Evolutionary conservation across 1,139 yeast genomes (phyloP).

Genomic region (Chernovozyma sophiae-reginae): DNA sequence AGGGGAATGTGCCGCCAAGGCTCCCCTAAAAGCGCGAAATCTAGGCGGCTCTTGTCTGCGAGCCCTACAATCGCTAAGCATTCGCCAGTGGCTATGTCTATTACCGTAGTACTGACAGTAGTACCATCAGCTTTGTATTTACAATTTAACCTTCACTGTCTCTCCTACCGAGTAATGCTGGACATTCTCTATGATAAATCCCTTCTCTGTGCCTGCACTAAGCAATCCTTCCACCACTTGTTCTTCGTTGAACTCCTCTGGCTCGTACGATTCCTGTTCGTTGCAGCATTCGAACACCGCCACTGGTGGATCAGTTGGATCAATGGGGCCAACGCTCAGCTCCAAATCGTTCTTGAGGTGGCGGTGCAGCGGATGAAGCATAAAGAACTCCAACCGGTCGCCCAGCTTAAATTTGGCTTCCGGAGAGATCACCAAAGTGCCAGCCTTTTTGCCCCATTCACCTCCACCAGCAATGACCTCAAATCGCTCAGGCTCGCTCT

Average conservation of each 20-base stretch:
- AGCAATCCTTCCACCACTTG: conserved; percentile 20
- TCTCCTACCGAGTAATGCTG: conserved; percentile 46
- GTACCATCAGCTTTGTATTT: too few species aligned
- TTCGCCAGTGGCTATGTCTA: too few species aligned
- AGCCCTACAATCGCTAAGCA: too few species aligned
- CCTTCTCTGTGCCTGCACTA: conserved; percentile 48
- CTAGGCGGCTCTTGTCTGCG: too few species aligned
- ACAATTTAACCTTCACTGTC: conserved; percentile 4
- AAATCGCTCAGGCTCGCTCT: conserved; percentile 17
- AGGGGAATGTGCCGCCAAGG: too few species aligned
- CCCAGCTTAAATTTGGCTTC: conserved; percentile 45
- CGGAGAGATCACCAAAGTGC: conserved; percentile 56
- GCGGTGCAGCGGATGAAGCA: too few species aligned
- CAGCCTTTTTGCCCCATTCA: conserved; percentile 62
- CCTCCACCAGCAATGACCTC: conserved; percentile 66
- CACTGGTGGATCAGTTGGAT: not conserved
- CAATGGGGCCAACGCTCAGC: not conserved
- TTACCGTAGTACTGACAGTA: too few species aligned
- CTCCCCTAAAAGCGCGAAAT: too few species aligned
- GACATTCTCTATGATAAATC: conserved; percentile 35
- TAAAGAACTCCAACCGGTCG: conserved; percentile 43
- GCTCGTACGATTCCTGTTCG: conserved; percentile 22
- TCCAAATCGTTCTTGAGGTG: conserved; percentile 26
- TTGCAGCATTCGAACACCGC: conserved; percentile 29
- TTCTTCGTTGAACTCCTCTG: not conserved